phyloP scores from a whole-genome alignment of 352 stramenopile species.

The Phytophthora rubi region DNA sequence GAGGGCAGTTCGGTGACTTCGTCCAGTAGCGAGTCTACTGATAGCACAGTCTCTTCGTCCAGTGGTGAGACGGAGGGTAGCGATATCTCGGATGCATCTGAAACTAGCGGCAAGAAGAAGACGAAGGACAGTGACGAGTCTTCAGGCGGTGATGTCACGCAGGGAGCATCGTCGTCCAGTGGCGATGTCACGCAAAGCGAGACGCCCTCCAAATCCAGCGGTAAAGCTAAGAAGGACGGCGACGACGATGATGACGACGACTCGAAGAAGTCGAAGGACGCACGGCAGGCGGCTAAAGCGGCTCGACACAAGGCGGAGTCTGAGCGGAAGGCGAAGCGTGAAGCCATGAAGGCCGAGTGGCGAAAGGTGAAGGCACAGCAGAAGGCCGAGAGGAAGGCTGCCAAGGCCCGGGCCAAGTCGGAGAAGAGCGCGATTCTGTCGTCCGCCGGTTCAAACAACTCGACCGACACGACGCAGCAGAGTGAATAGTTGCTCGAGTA shows the following conservation, averaged over 20 bases:
- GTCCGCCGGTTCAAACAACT: slow-evolving; percentile 22
- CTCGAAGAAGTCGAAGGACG: slow-evolving; percentile 18
- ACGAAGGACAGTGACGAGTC: background rate
- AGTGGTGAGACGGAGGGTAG: slow-evolving; percentile 15
- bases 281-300: slow-evolving; percentile 29
- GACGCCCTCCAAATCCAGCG: slow-evolving; percentile 14
- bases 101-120: slow-evolving; percentile 5
- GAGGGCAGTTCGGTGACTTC: slow-evolving; percentile 4
- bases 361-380: slow-evolving; percentile 37
- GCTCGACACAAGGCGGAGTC: slow-evolving; percentile 34
- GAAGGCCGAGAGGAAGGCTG: slow-evolving; percentile 31
- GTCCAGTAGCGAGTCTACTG: background rate
- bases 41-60: background rate
- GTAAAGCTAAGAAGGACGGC: slow-evolving; percentile 24
- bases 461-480: slow-evolving; percentile 26
- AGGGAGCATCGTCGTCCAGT: slow-evolving; percentile 14
- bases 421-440: slow-evolving; percentile 30
- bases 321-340: slow-evolving; percentile 32
- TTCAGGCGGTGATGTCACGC: slow-evolving; percentile 21
- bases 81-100: slow-evolving; percentile 5
- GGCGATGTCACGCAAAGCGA: slow-evolving; percentile 22
- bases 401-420: slow-evolving; percentile 26
- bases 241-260: slow-evolving; percentile 15
- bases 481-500: slow-evolving; percentile 3
- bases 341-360: slow-evolving; percentile 30